A percentile compares a stretch with the other conserved stretches of the same genome.
Conservation (phyloP, 768 basidiomycete species). For the Candolleomyces eurysporus region DNA sequence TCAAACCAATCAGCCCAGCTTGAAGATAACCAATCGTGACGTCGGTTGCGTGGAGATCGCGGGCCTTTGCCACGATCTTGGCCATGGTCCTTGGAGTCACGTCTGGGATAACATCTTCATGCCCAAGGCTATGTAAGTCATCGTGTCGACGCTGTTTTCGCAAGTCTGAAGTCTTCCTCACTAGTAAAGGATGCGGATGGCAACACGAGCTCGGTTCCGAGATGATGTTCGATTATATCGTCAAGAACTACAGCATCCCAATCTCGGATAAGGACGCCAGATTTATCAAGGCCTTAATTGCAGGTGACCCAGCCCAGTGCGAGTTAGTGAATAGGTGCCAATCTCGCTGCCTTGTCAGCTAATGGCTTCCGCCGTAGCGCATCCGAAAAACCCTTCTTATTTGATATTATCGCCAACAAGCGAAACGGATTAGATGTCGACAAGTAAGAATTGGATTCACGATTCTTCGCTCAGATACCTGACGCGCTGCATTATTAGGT, state of each 20-base stretch:
- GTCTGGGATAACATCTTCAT: conserved; percentile 80
- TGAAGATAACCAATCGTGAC: conserved; percentile 69
- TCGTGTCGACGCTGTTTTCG: neutral
- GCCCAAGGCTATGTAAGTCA: conserved; percentile 58
- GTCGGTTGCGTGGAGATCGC: conserved; percentile 77
- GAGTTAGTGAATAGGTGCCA: conserved; percentile 40
- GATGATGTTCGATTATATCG: conserved; percentile 76
- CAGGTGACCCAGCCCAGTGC: conserved; percentile 54
- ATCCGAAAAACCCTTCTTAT: conserved; percentile 68
- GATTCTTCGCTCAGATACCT: neutral
- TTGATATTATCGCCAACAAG: conserved; percentile 83
- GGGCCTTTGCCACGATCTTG: conserved; percentile 81
- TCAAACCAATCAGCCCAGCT: conserved; percentile 52
- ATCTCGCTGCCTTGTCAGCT: neutral
- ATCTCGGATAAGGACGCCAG: conserved; percentile 47
- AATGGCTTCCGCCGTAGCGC: conserved; percentile 21
- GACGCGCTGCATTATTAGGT: conserved; percentile 37
- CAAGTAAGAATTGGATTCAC: conserved; percentile 49
- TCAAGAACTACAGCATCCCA: conserved; percentile 52
- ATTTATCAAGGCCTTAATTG: conserved; percentile 79
- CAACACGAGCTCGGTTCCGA: conserved; percentile 77
- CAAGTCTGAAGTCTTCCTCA: neutral
- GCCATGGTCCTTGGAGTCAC: conserved; percentile 85
- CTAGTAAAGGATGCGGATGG: conserved; percentile 48
- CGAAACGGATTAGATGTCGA: conserved; percentile 84